phyloP scores from a whole-genome alignment of 2,329 filamentous ascomycete genomes.

The Lachnellula suecica region DNA sequence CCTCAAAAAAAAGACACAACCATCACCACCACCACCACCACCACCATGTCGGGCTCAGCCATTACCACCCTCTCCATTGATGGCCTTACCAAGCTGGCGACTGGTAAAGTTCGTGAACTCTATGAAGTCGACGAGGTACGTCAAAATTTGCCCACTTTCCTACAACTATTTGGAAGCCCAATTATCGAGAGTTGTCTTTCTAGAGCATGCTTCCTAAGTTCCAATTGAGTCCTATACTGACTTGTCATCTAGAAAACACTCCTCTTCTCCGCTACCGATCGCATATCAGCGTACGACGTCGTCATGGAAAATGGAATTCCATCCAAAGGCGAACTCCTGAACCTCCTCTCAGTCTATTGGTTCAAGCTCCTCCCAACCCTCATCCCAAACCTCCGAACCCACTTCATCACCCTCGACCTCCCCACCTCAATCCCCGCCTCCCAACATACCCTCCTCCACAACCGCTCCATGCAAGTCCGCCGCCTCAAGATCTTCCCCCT shows the following conservation, averaged over 20 bases:
- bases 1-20: too few species aligned
- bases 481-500: slow-evolving; percentile 64
- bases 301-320: slow-evolving; percentile 78
- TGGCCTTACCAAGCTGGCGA: slow-evolving; percentile 25
- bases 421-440: slow-evolving; percentile 46
- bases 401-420: slow-evolving; percentile 59
- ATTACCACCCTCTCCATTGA: slow-evolving; percentile 17
- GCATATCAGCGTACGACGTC: slow-evolving; percentile 95
- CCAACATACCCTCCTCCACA: slow-evolving; percentile 43
- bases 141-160: too few species aligned
- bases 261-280: slow-evolving; percentile 83
- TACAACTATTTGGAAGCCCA: too few species aligned
- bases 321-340: slow-evolving; percentile 66
- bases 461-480: slow-evolving; percentile 65
- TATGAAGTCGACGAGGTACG: slow-evolving; percentile 73
- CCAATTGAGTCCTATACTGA: too few species aligned
- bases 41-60: slow-evolving; percentile 12
- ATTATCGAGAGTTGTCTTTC: too few species aligned
- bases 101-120: slow-evolving; percentile 76
- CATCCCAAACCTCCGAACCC: slow-evolving; percentile 59
- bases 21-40: too few species aligned
- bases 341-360: slow-evolving; percentile 67
- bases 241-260: too few species aligned
- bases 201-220: too few species aligned
- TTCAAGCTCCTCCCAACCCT: slow-evolving; percentile 58